These are phyloP conservation scores for Aspergillus fructus DNA, from an alignment of 2,329 filamentous ascomycete species.

Conservation along the genomic window DNA sequence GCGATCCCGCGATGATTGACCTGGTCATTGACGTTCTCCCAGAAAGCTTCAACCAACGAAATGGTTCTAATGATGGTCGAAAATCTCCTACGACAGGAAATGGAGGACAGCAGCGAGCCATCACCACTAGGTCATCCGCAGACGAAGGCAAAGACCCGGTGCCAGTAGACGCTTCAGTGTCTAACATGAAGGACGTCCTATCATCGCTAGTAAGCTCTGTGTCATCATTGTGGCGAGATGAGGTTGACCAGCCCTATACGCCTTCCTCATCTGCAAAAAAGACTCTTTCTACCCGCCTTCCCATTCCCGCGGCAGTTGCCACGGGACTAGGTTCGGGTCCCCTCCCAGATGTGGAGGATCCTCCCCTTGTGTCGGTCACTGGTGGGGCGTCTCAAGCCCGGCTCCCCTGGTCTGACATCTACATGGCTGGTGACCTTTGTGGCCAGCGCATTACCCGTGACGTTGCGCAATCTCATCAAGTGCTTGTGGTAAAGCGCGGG, in stretches of 20 bases:
- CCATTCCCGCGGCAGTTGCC: slow-evolving; percentile 50
- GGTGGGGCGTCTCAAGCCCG: slow-evolving; percentile 44
- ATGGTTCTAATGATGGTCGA: slow-evolving; percentile 31
- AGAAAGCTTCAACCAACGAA: slow-evolving; percentile 33
- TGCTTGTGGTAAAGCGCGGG: slow-evolving; percentile 80
- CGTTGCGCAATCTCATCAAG: slow-evolving; percentile 60
- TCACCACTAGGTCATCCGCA: slow-evolving; percentile 20
- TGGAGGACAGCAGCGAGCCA: slow-evolving; percentile 20
- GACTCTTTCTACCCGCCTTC: slow-evolving; percentile 36
- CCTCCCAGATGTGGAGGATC: slow-evolving; percentile 64
- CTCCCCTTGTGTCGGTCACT: slow-evolving; percentile 33
- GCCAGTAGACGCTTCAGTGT: slow-evolving; percentile 28
- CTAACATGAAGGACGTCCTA: slow-evolving; percentile 41
- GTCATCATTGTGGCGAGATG: slow-evolving; percentile 51
- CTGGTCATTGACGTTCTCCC: slow-evolving; percentile 63
- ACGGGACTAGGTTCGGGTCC: slow-evolving; percentile 62
- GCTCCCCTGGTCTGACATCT: slow-evolving; percentile 69
- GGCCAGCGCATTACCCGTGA: slow-evolving; percentile 53
- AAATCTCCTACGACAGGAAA: slow-evolving; percentile 23
- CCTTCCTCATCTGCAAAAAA: slow-evolving; percentile 32
- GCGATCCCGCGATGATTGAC: slow-evolving; percentile 71
- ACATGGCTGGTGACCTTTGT: slow-evolving; percentile 69
- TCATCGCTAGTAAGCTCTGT: slow-evolving; percentile 52
- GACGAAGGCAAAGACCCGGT: slow-evolving; percentile 26
- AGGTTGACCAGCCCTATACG: slow-evolving; percentile 28